Evolutionary conservation across 257 asterid species (phyloP).

Genomic region (Solanum pimpinellifolium): DNA sequence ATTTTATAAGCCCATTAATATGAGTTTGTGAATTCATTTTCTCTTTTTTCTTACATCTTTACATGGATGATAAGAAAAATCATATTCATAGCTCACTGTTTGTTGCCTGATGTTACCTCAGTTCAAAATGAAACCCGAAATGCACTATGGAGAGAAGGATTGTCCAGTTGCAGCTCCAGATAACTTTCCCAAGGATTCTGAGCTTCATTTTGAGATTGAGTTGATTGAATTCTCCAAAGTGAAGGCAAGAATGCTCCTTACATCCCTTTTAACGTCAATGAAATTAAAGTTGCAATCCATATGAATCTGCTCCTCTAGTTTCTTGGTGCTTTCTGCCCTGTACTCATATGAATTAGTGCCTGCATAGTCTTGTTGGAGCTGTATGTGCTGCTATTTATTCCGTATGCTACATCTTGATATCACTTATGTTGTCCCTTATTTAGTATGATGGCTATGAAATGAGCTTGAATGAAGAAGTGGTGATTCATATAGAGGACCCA

Average conservation of each 20-base stretch:
- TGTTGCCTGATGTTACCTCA: constrained; percentile 10
- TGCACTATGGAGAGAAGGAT: constrained; percentile 82
- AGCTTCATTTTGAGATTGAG: constrained; percentile 58
- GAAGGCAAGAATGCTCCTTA: constrained; percentile 58
- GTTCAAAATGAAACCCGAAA: constrained; percentile 92
- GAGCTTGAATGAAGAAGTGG: not conserved
- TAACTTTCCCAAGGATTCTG: constrained; percentile 80
- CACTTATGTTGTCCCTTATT: not conserved
- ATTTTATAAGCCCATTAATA: not conserved
- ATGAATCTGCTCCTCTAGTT: not conserved
- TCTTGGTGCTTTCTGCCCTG: not conserved
- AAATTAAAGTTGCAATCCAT: not conserved
- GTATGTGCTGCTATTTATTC: not conserved
- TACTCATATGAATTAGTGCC: not conserved
- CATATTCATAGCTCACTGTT: not conserved
- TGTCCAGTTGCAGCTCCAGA: constrained; percentile 72
- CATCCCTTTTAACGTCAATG: not conserved
- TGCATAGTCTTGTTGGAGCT: not conserved
- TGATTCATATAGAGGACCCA: not conserved
- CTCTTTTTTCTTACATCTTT: not conserved
- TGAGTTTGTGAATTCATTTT: not conserved
- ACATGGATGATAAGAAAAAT: not conserved
- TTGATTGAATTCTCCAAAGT: constrained; percentile 78
- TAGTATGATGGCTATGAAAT: not conserved
- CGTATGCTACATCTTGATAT: not conserved